Base-by-base conservation (phyloP, 2,329 filamentous ascomycete species). In the Diplodia scrobiculata region DNA sequence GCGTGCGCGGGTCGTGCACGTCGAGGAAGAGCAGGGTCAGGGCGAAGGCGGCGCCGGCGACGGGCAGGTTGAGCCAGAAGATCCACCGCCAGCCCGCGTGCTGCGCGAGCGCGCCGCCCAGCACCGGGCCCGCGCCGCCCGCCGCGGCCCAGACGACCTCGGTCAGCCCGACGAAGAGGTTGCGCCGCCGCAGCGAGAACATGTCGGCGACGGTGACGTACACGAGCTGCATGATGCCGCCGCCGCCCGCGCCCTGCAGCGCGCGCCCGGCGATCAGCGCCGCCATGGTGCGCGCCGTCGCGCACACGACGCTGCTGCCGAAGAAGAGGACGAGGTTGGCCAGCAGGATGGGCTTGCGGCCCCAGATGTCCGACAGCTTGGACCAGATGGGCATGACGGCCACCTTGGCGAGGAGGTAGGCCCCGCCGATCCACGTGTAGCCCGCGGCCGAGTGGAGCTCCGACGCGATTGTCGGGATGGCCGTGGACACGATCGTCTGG, bases 381-480 rank as follows among this genome's bases (percentile, higher is more conserved):
- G 87, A 88, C 90, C 90, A 92, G n/a, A 89, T 84, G 0, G 89
- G 89, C 0, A 84, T 86, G 1, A 83, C 83, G 0, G 89, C 87
- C 0, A 89, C 87, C 71, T 86, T 87, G 17, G 87, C 88, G 11
- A 93, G 84, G 3, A 92, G 80, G 74, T 90, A 93, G 0, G 90
- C 86, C 32, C 84, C 87, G 0, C 90, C 90, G 68, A 94, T 89
- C 91, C 90, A 93, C 14, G 87, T 87, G 76, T 92, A 93, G 27
- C 89, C 90, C 17, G 84, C 80, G 2, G 86, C 86, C 5, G 89
- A 90, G 52, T 86, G 73, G 68, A 93, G 85, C 67, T 89, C 82
- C 38, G 78, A 77, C 5, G 85, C 82, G 69, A 91, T 90, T 14
- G 86, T 87, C 0, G 89, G 88, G 5, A 90, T 81, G 5, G 88